Base-by-base conservation (phyloP, 345 rosid species). In the Murraya koenigii region DNA sequence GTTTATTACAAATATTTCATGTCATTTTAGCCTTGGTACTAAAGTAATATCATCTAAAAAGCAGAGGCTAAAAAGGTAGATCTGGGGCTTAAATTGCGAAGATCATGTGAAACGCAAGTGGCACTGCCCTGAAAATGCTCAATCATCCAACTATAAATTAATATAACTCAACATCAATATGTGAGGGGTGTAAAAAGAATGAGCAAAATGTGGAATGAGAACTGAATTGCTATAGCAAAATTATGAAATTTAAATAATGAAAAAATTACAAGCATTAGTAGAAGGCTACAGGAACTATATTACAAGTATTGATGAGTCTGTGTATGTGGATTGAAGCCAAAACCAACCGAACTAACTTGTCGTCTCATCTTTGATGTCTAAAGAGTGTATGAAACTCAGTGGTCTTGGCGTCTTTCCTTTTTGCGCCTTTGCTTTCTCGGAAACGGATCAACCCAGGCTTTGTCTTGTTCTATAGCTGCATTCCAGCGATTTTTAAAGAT, bases 401-500 rank as follows among this genome's bases (percentile, higher is more conserved):
- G 69, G 61, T 52, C 69, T 63, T 70, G 80, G 13, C 67, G 82
- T 54, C 77, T 86, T 19, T 66, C 79, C 68, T 26, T 85, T 70
- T 80, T 83, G 44, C 52, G 85, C 62, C 77, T 80, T 68, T 20
- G 70, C 32, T 66, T 54, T 17, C 77, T 78, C 49, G 39, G 30
- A 70, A 83, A 92, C 9, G 97, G 97, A 77, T 94, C 98, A 2
- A 83, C 84, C 97, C 98, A 97, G 15, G 64, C 52, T 81, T 84
- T 85, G 85, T 94, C 99, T 60, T 85, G 86, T 65, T 86, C 86
- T 0, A 93, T 86, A 1, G 98, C 95, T 78, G 25, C 63, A 64
- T 90, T 89, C 99, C 99, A 94, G 8, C 98, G 83, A 59, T 91
- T 80, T 88, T 89, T 89, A 32, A 94, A 93, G 3, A 79, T 84